phyloP scores from a whole-genome alignment of 1,139 yeast species.

The Debaryomyces coudertii region DNA sequence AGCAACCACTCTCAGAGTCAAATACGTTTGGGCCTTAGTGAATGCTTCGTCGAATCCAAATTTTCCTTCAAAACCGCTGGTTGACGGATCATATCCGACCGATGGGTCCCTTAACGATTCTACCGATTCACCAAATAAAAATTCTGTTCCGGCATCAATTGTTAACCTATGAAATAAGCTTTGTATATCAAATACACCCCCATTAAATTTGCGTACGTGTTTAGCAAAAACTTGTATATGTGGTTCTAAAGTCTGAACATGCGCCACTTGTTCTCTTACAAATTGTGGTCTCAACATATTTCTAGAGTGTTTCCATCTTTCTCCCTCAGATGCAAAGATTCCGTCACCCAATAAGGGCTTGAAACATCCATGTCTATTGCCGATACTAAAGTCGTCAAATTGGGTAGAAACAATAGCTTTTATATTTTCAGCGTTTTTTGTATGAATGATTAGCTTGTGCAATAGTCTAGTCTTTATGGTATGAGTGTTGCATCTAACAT shows the following conservation, averaged over 20 bases:
- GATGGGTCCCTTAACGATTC: conserved; percentile 55
- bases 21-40: conserved; percentile 33
- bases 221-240: conserved; percentile 44
- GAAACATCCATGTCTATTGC: conserved; percentile 47
- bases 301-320: conserved; percentile 60
- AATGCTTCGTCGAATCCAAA: conserved; percentile 44
- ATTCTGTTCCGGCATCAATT: conserved; percentile 51
- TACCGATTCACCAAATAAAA: conserved; percentile 56
- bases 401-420: conserved; percentile 46
- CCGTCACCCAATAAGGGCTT: conserved; percentile 56
- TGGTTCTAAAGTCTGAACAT: conserved; percentile 49
- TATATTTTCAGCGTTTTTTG: conserved; percentile 43
- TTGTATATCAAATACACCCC: conserved; percentile 40
- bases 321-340: conserved; percentile 57
- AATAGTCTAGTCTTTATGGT: conserved; percentile 11
- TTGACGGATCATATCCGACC: conserved; percentile 28
- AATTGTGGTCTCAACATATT: conserved; percentile 63
- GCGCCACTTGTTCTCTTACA: conserved; percentile 56
- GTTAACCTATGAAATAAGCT: conserved; percentile 44
- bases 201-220: conserved; percentile 31
- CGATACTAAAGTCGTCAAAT: conserved; percentile 55
- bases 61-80: conserved; percentile 23
- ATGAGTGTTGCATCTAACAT: conserved; percentile 5
- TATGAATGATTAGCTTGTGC: conserved; percentile 18
- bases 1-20: conserved; percentile 34